Evolutionary conservation across 2,329 filamentous ascomycete species (phyloP), one percentile per base, ranked within the genome.

Genomic region (Ascochyta rabiei): DNA sequence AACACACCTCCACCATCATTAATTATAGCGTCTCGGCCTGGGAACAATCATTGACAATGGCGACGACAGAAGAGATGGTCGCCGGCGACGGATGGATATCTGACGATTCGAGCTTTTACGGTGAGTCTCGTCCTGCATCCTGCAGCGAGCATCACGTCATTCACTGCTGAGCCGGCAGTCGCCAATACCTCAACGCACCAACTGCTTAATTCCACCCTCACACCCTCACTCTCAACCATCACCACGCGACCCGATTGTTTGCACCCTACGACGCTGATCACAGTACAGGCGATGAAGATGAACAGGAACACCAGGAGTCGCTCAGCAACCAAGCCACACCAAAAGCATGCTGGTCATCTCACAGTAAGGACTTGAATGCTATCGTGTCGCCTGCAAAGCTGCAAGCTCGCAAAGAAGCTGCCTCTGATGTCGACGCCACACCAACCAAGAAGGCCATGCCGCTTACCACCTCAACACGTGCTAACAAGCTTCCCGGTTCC

Each of bases 41-140:
- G 28, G 34, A 59, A 31, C 30, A n/a, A n/a, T n/a, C n/a, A n/a
- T n/a, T n/a, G n/a, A n/a, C n/a, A 13, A 72, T 70, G 68, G 61
- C 38, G 48, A 61, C 53, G 42, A 42, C 46, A 21, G 67, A 66
- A 50, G 64, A 68, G 1, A 52, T 65, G 49, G 68, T 73, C n/a
- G 51, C 55, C 26, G 70, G 63, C 4, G 61, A 71, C 23, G 75
- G 69, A 26, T 75, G 69, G 61, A 67, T 77, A 30, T 74, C 68
- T 6, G 77, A 79, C 53, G 78, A 80, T 18, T 79, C 77, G 23
- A 76, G 73, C 62, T 79, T 80, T 63, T 76, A 76, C 53, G 78
- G 78, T 80, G 71, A 53, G 68, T 59, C 13, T 16, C 28, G 7
- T 19, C 9, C 8, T 31, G 16, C 35, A 31, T 26, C 19, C 33